phyloP scores from a whole-genome alignment of 352 stramenopile species.

The Globisporangium recalcitrans region DNA sequence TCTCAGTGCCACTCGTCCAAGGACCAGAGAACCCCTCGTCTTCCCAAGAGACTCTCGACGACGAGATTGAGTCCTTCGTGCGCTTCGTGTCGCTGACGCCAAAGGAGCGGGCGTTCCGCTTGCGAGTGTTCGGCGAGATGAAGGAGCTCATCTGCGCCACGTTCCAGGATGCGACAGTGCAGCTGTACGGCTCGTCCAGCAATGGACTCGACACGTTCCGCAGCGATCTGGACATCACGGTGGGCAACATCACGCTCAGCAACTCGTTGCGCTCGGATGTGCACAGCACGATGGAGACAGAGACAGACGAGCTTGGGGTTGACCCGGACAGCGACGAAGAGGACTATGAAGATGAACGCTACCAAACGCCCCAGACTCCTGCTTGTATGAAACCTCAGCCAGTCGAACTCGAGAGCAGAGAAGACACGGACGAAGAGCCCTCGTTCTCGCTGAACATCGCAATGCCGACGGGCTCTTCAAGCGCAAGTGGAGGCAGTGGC shows the following conservation, averaged over 20 bases:
- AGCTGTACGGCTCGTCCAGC: conserved; percentile 69
- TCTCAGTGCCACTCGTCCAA: background rate
- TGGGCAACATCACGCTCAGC: conserved; percentile 42
- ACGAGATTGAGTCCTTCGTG: conserved; percentile 42
- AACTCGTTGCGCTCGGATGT: conserved; percentile 18
- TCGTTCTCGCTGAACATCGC: conserved; percentile 68
- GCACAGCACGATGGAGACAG: background rate
- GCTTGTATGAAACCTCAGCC: background rate
- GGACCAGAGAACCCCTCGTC: background rate
- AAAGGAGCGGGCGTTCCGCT: conserved; percentile 35
- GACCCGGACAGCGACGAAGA: conserved; percentile 14
- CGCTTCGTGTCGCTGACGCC: conserved; percentile 38
- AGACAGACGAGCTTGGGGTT: conserved; percentile 7
- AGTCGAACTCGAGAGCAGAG: background rate
- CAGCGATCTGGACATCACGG: conserved; percentile 69
- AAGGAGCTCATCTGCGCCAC: conserved; percentile 29
- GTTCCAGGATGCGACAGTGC: conserved; percentile 41
- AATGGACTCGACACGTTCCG: conserved; percentile 69
- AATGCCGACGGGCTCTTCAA: conserved; percentile 20
- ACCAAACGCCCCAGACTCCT: background rate
- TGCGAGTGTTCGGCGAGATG: conserved; percentile 40
- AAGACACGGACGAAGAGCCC: conserved; percentile 25
- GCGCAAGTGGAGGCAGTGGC: background rate
- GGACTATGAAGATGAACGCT: conserved; percentile 15
- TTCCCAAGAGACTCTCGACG: conserved; percentile 20